These are phyloP conservation scores for Heimioporus punctisporus DNA, from an alignment of 1,284 basidiomycete species.

Conservation along the genomic window DNA sequence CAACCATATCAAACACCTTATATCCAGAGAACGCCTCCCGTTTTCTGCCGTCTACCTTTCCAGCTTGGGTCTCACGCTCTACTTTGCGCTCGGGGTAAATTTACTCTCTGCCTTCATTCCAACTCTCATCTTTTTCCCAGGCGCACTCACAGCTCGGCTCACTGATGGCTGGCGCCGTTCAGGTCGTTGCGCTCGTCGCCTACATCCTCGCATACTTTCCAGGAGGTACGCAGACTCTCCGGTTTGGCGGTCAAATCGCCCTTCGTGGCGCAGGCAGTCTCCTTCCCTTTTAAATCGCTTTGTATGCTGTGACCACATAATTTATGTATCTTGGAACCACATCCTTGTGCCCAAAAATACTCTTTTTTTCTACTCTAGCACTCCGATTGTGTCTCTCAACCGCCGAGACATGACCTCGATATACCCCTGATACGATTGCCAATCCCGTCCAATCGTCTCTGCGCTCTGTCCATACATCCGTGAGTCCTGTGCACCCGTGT, in stretches of 20 bases:
- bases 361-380: too few relatives aligned
- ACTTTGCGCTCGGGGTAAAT: slow-evolving; percentile 85
- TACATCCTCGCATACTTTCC: slow-evolving; percentile 95
- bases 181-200: slow-evolving; percentile 80
- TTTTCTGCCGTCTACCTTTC: slow-evolving; percentile 87
- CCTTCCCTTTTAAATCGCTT: slow-evolving; percentile 63
- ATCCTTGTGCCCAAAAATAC: too few relatives aligned
- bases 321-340: too few relatives aligned
- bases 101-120: neutral
- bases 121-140: slow-evolving; percentile 38
- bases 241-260: slow-evolving; percentile 82
- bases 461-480: slow-evolving; percentile 31
- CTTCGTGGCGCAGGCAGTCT: slow-evolving; percentile 81
- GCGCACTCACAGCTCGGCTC: slow-evolving; percentile 84
- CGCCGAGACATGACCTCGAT: slow-evolving; percentile 71
- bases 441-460: slow-evolving; percentile 46
- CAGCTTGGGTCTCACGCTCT: slow-evolving; percentile 83
- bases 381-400: slow-evolving; percentile 58
- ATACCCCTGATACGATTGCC: slow-evolving; percentile 62
- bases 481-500: neutral
- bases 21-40: slow-evolving; percentile 84
- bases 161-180: slow-evolving; percentile 77
- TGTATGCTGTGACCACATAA: too few relatives aligned
- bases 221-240: slow-evolving; percentile 79
- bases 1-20: slow-evolving; percentile 89